phyloP scores from a whole-genome alignment of 2,329 filamentous ascomycete genomes.

The Botrytis medusae region DNA sequence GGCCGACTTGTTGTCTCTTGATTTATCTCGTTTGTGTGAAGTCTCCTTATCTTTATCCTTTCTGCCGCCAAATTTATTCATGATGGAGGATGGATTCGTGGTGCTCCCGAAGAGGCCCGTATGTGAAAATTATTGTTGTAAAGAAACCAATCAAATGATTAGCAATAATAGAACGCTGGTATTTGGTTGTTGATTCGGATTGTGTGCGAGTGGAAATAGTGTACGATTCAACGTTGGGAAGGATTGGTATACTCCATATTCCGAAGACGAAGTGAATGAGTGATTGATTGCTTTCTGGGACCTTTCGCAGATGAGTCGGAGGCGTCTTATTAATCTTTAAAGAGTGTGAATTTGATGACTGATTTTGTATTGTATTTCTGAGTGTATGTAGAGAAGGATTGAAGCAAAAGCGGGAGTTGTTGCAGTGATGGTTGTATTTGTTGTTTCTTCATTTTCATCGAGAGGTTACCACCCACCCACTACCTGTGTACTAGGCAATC shows the following conservation, averaged over 20 bases:
- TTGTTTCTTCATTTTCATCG: background rate
- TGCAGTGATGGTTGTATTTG: background rate
- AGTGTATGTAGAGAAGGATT: background rate
- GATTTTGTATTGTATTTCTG: background rate
- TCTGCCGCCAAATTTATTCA: slow-evolving; percentile 47
- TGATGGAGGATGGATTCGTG: background rate
- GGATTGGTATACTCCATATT: background rate
- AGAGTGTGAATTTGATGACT: background rate
- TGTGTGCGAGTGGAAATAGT: background rate
- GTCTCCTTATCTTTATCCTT: slow-evolving; percentile 59
- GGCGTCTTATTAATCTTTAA: too few species aligned
- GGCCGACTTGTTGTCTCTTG: slow-evolving; percentile 45
- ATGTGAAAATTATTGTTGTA: background rate
- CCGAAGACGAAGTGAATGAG: background rate
- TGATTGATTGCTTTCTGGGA: background rate
- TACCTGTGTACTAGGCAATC: background rate
- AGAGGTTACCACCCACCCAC: background rate
- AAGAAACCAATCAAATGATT: background rate
- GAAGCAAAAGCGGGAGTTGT: background rate
- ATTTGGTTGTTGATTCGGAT: background rate
- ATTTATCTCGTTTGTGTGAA: slow-evolving; percentile 54
- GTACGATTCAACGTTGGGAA: background rate
- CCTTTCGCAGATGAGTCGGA: background rate
- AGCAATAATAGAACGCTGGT: background rate
- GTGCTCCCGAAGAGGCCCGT: background rate